phyloP scores from a whole-genome alignment of 2,329 filamentous ascomycete species.

The Hypoxylon sp. region DNA sequence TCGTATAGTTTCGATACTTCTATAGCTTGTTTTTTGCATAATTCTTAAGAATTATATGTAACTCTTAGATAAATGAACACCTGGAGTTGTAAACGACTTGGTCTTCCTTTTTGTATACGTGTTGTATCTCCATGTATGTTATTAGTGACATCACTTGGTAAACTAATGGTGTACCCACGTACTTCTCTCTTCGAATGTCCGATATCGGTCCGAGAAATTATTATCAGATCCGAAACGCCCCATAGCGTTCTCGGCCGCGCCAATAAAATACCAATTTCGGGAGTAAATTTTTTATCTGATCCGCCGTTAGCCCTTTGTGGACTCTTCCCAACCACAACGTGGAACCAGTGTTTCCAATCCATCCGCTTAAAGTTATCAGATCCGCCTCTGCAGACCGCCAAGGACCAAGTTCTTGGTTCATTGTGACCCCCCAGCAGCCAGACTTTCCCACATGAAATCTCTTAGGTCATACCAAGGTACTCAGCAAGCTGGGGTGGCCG shows the following conservation, averaged over 20 bases:
- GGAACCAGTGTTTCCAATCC: conserved; percentile 17
- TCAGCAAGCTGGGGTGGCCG: conserved; percentile 44
- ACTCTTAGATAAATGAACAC: no score
- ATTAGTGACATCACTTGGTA: conserved; percentile 13
- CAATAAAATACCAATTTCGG: conserved; percentile 20
- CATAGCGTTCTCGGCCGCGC: conserved; percentile 24
- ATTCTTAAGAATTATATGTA: not conserved
- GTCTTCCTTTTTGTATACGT: no score
- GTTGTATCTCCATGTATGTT: conserved; percentile 3
- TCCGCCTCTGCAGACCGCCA: conserved; percentile 53
- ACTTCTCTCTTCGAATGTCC: conserved; percentile 10
- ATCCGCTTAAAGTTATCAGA: conserved; percentile 58
- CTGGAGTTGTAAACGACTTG: not conserved
- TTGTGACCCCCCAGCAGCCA: conserved; percentile 44
- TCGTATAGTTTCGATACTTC: no score
- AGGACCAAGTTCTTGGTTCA: conserved; percentile 42
- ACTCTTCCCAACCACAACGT: conserved; percentile 13
- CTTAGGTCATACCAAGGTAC: conserved; percentile 27
- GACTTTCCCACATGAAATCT: conserved; percentile 24
- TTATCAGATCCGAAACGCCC: conserved; percentile 51
- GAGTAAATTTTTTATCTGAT: conserved; percentile 51
- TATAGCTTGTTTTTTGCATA: not conserved
- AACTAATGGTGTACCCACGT: not conserved
- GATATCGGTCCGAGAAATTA: conserved; percentile 46
- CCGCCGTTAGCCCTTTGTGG: conserved; percentile 35